Base-by-base conservation (phyloP, 192 early-diverging fungal species). In the Dissophora ornata region DNA sequence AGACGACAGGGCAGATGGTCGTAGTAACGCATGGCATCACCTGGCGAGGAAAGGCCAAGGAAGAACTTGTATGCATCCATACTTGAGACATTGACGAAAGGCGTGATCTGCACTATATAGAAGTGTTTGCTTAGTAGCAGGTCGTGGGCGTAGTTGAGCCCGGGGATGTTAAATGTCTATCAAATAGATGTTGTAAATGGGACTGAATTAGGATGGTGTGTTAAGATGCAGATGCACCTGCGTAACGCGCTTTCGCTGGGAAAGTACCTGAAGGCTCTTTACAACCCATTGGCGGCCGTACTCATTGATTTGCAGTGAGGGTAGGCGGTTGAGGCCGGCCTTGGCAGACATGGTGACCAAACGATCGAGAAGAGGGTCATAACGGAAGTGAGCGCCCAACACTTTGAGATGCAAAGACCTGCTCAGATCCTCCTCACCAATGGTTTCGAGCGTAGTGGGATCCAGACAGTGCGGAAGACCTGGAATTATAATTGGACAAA, bases 81-180 rank as follows among this genome's bases (percentile, higher is more conserved):
- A 22, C 30, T 67, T 2, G 73, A 77, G 30, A 67, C 26, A 38
- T 77, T 62, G 44, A 77, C 73, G 30, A 77, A 77, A 16, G 73
- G 73, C 1, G 73, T 61, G 52, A 77, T 77, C 47, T 77, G 73
- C 18, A 77, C 73, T 56, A 77, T 67, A 52, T 77, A 77, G 42
- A 77, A 77, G 52, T 77, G 29, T 12, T 77, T 77, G 40, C 73
- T 77, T 52, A 77, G 22, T 9, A 77, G 36, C 57, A 77, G 29
- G 28, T 77, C 73, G 19, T 77, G 73, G 5, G 73, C 73, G 29
- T 77, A 77, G 53, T 77, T 77, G 44, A 77, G 47, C 30, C 57
- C 50, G 16, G 73, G 73, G 47, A 77, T 77, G 41, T 57, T 57
- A 47, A 67, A 77, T 0, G 71, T 75, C 71, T 75, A 67, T 18